phyloP scores from a whole-genome alignment of 345 rosid genomes.

The Litchi chinensis region DNA sequence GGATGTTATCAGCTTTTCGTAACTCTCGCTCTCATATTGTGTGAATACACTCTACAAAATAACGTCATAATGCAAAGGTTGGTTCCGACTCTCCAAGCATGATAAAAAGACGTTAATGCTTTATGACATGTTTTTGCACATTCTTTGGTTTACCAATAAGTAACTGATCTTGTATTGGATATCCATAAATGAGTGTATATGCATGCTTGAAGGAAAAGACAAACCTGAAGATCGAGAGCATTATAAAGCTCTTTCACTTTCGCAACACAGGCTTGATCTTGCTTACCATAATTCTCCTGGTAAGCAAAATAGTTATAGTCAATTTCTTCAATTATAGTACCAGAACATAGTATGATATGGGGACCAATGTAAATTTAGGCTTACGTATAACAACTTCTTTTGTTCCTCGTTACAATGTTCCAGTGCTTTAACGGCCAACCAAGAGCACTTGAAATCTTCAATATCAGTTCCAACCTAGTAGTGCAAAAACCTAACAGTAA shows the following conservation, averaged over 20 bases:
- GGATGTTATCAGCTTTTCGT: constrained; percentile 33
- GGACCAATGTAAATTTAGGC: neutral
- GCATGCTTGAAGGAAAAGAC: neutral
- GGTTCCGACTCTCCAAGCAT: neutral
- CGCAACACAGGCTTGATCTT: constrained; percentile 28
- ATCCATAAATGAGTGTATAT: neutral
- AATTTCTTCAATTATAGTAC: neutral
- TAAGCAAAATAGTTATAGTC: neutral
- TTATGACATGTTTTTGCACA: constrained; percentile 3
- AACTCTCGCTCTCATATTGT: constrained; percentile 42
- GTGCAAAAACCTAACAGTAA: neutral
- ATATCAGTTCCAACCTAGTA: constrained; percentile 34
- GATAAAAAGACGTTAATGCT: neutral
- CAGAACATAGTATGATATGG: neutral
- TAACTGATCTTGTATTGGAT: neutral
- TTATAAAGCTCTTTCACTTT: constrained; percentile 44
- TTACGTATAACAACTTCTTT: constrained; percentile 30
- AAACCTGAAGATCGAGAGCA: constrained; percentile 42
- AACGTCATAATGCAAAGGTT: neutral
- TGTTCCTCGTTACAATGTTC: constrained; percentile 35
- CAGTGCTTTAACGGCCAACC: constrained; percentile 46
- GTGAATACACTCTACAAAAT: constrained; percentile 30
- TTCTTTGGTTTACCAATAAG: neutral
- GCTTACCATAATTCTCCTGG: constrained; percentile 50
- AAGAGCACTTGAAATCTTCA: constrained; percentile 51